Evolutionary conservation across 2,329 filamentous ascomycete species (phyloP).

Genomic region (Colletotrichum chrysophilum): DNA sequence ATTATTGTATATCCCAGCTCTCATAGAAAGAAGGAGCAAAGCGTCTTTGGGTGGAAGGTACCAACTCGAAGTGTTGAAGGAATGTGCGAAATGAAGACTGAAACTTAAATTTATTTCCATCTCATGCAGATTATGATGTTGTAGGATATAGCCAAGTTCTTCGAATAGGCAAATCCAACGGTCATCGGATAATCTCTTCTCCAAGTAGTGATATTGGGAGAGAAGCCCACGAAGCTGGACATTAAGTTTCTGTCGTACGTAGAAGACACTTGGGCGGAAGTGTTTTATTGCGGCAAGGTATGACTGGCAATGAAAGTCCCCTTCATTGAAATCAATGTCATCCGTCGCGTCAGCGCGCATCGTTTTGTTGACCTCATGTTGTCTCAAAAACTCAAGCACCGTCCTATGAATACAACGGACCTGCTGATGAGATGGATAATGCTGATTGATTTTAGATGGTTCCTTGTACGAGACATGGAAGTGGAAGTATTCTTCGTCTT

Average conservation of each 20-base stretch:
- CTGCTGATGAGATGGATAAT: background rate
- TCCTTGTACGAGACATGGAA: background rate
- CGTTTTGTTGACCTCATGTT: background rate
- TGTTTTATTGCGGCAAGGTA: background rate
- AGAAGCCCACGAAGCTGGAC: background rate
- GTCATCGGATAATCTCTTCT: background rate
- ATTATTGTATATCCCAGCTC: background rate
- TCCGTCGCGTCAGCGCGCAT: background rate
- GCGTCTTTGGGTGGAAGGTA: background rate
- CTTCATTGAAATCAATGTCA: background rate
- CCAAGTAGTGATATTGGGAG: background rate
- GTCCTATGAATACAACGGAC: background rate
- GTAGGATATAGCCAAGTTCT: background rate
- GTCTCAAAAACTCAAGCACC: background rate
- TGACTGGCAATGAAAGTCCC: background rate
- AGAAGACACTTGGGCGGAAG: background rate
- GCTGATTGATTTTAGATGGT: background rate
- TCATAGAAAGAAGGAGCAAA: background rate
- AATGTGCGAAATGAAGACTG: background rate
- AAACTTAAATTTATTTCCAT: background rate
- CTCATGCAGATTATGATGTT: background rate
- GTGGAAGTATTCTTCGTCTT: background rate
- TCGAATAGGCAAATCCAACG: background rate
- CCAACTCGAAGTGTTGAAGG: background rate
- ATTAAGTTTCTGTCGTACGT: accelerated